Conservation (phyloP, 768 basidiomycete genomes). For the Pleurotus salmoneostramineus region DNA sequence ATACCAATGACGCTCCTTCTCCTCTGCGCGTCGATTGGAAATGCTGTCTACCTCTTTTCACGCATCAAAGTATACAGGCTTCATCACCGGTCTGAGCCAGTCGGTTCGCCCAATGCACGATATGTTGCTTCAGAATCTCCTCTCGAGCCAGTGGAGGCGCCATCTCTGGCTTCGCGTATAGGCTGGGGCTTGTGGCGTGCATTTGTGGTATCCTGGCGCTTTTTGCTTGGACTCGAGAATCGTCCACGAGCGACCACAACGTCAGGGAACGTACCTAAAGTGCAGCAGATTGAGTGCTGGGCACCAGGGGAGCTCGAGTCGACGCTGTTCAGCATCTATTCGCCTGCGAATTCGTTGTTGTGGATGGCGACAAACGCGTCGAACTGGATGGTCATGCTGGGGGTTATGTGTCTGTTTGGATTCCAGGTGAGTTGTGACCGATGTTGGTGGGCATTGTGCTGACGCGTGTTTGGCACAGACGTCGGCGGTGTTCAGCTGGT, state of each 20-base stretch:
- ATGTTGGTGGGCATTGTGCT: not conserved
- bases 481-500: constrained; percentile 47
- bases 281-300: constrained; percentile 83
- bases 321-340: constrained; percentile 70
- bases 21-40: constrained; percentile 49
- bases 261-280: constrained; percentile 36
- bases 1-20: constrained; percentile 58
- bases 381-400: constrained; percentile 72
- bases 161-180: constrained; percentile 43
- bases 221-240: constrained; percentile 59
- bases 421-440: constrained; percentile 47
- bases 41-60: constrained; percentile 65
- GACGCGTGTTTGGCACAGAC: constrained; percentile 29
- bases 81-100: constrained; percentile 56
- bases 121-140: constrained; percentile 57
- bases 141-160: constrained; percentile 37
- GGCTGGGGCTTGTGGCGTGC: constrained; percentile 42
- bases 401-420: constrained; percentile 66
- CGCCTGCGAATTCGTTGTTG: constrained; percentile 68
- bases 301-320: constrained; percentile 69
- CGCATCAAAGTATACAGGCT: constrained; percentile 69
- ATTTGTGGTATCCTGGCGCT: constrained; percentile 58
- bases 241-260: constrained; percentile 31
- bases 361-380: constrained; percentile 69
- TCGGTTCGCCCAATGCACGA: constrained; percentile 65